Evolutionary conservation across 176 grass and related monocot species (phyloP).

Genomic region (Dactylis glomerata): DNA sequence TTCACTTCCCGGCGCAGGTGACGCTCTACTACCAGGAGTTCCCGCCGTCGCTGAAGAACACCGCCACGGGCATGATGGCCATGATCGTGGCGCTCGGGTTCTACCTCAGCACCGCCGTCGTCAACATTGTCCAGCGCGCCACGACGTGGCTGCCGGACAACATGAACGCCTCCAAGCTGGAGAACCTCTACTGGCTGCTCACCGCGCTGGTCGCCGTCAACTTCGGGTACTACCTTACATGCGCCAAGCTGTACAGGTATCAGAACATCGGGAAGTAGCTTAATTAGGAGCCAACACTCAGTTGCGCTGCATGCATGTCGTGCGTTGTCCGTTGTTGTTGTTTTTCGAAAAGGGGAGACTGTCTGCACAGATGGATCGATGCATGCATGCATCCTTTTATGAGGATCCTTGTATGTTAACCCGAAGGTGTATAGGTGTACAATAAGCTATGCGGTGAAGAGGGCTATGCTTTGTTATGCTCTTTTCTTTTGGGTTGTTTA

Average conservation of each 20-base stretch:
- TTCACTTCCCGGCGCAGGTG: slow-evolving; percentile 66
- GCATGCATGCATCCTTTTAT: too few relatives aligned
- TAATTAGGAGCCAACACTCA: not conserved
- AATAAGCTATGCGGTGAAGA: not conserved
- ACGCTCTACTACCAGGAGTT: slow-evolving; percentile 78
- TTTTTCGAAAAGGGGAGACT: too few relatives aligned
- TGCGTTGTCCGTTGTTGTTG: too few relatives aligned
- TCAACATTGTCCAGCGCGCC: slow-evolving; percentile 34
- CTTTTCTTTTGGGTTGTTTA: not conserved
- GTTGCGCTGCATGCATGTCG: not conserved
- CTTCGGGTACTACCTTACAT: slow-evolving; percentile 59
- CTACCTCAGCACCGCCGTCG: slow-evolving; percentile 74
- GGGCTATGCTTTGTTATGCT: not conserved
- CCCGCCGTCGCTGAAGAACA: slow-evolving; percentile 63
- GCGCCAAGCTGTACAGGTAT: slow-evolving; percentile 69
- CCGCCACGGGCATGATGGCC: slow-evolving; percentile 55
- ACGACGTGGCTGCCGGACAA: slow-evolving; percentile 75
- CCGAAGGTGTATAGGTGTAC: not conserved
- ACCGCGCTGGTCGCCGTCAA: slow-evolving; percentile 40
- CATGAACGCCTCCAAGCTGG: slow-evolving; percentile 58
- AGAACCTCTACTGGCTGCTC: slow-evolving; percentile 76
- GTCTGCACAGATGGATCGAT: not conserved
- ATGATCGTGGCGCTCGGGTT: slow-evolving; percentile 57
- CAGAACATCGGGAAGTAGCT: slow-evolving; percentile 33
- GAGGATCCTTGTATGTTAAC: not conserved